A percentile compares a stretch with the other conserved stretches of the same genome.
These are phyloP conservation scores for Glaciozyma martinii DNA, from an alignment of 768 basidiomycete genomes.

Conservation along the genomic window DNA sequence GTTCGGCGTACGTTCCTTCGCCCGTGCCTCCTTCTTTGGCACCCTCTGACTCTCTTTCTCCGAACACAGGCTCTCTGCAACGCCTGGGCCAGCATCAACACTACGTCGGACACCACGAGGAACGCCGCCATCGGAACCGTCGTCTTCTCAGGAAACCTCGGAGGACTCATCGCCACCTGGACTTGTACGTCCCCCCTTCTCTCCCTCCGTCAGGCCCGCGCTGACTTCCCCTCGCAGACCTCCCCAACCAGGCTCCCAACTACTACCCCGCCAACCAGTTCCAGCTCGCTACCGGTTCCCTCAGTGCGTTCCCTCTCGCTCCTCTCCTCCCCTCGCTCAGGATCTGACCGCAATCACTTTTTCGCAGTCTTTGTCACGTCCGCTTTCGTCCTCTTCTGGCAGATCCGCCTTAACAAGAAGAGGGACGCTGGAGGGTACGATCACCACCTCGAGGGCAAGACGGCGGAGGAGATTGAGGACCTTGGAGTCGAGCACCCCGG, in stretches of 20 bases:
- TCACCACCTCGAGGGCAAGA: constrained; percentile 31
- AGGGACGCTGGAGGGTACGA: constrained; percentile 31
- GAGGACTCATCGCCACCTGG: constrained; percentile 32
- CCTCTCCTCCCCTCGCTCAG: too few relatives aligned
- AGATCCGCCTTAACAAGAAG: constrained; percentile 29
- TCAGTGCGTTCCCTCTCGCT: not conserved
- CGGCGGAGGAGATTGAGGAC: constrained; percentile 23
- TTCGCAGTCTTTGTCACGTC: constrained; percentile 14
- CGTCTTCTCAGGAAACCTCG: constrained; percentile 34
- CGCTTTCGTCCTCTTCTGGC: constrained; percentile 12
- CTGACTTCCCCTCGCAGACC: too few relatives aligned
- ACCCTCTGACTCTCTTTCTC: too few relatives aligned
- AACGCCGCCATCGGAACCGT: constrained; percentile 25
- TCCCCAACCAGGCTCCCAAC: constrained; percentile 15
- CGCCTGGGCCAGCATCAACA: constrained; percentile 29
- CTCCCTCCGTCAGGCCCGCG: too few relatives aligned
- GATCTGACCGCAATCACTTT: too few relatives aligned
- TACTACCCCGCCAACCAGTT: constrained; percentile 23
- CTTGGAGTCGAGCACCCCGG: constrained; percentile 28
- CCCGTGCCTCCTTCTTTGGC: too few relatives aligned
- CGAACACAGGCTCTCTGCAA: constrained; percentile 27
- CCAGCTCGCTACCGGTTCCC: constrained; percentile 17
- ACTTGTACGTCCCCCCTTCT: constrained; percentile 9
- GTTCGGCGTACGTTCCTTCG: too few relatives aligned
- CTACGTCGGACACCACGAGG: constrained; percentile 25